Evolutionary conservation across 805 yeast species (phyloP).

Genomic region (Starmera dryadoides): DNA sequence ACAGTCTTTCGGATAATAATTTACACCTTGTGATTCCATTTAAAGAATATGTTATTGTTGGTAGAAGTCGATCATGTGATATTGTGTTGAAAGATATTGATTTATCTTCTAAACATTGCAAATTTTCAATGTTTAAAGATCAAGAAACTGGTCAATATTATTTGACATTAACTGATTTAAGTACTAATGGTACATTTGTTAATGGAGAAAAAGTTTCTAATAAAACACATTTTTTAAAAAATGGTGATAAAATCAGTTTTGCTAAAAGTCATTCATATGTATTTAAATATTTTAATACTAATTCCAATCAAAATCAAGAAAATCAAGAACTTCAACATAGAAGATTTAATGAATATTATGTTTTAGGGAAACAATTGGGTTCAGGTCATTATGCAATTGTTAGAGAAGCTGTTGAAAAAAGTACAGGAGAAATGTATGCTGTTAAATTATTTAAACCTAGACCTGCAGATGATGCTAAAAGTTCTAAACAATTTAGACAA

Average conservation of each 20-base stretch:
- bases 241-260: slow-evolving; percentile 58
- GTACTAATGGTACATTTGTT: slow-evolving; percentile 59
- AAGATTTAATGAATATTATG: slow-evolving; percentile 48
- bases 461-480: slow-evolving; percentile 31
- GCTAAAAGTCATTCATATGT: slow-evolving; percentile 47
- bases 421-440: slow-evolving; percentile 56
- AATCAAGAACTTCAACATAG: slow-evolving; percentile 13
- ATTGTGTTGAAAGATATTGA: slow-evolving; percentile 46
- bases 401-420: slow-evolving; percentile 54
- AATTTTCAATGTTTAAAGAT: slow-evolving; percentile 35
- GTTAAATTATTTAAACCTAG: slow-evolving; percentile 68
- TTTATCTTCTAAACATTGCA: slow-evolving; percentile 61
- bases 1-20: not conserved
- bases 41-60: slow-evolving; percentile 27
- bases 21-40: slow-evolving; percentile 21
- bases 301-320: slow-evolving; percentile 8
- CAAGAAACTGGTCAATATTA: slow-evolving; percentile 25
- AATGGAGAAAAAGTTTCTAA: slow-evolving; percentile 50
- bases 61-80: slow-evolving; percentile 58
- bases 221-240: slow-evolving; percentile 40
- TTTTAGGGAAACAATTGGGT: slow-evolving; percentile 52
- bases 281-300: slow-evolving; percentile 32
- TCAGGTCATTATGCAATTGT: slow-evolving; percentile 81
- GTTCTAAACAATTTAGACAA: slow-evolving; percentile 43
- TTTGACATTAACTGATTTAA: slow-evolving; percentile 40